phyloP scores from a whole-genome alignment of 257 asterid genomes.

The Penstemon barbatus region DNA sequence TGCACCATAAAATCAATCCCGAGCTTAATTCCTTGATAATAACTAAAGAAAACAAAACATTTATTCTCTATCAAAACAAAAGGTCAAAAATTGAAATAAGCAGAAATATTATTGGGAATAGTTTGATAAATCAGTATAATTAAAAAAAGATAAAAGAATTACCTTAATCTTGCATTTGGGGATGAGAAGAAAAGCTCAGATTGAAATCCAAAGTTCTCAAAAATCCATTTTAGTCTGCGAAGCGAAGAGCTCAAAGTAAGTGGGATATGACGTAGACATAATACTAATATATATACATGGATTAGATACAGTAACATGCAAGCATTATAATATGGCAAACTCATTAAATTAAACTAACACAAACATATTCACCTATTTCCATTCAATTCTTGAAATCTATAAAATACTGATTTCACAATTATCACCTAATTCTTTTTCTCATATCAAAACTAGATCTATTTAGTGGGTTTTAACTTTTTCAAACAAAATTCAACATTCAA shows the following conservation, averaged over 20 bases:
- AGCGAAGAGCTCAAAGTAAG: constrained; percentile 18
- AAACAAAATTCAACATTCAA: no score
- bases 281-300: constrained; percentile 12
- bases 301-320: no score
- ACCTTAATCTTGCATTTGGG: constrained; percentile 23
- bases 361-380: no score
- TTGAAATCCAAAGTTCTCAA: constrained; percentile 19
- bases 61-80: no score
- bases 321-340: no score
- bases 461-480: no score
- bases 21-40: no score
- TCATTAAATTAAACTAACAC: no score
- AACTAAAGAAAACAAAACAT: neutral
- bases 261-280: constrained; percentile 17
- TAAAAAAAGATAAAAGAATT: constrained; percentile 9
- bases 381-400: no score
- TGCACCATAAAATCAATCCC: neutral
- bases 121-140: constrained; percentile 18
- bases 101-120: constrained; percentile 4
- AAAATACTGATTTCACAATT: no score
- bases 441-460: no score
- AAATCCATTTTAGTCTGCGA: constrained; percentile 29
- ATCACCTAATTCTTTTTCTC: no score
- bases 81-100: constrained; percentile 7
- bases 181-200: constrained; percentile 10